These are phyloP conservation scores for Trichoderma gracile DNA, from an alignment of 2,329 filamentous ascomycete species.

Conservation along the genomic window DNA sequence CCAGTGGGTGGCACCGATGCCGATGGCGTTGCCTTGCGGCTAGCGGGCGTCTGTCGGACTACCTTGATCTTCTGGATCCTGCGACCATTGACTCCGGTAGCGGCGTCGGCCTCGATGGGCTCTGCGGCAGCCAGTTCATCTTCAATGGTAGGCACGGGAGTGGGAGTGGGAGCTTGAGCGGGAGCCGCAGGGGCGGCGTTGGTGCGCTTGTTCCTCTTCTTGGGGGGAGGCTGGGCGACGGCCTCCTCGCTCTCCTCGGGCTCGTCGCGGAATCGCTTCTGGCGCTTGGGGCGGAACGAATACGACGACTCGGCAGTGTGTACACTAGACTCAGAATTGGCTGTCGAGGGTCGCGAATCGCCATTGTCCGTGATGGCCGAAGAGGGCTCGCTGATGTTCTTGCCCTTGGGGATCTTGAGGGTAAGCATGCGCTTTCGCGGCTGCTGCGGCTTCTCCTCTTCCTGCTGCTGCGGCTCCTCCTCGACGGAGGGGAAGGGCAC, in stretches of 20 bases:
- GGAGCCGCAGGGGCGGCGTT: conserved; percentile 18
- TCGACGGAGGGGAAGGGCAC: conserved; percentile 34
- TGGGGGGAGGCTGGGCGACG: conserved; percentile 40
- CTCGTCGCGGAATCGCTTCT: conserved; percentile 55
- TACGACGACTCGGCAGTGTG: conserved; percentile 54
- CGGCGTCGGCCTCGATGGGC: conserved; percentile 27
- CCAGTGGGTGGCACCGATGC: conserved; percentile 27
- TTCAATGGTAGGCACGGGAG: not conserved
- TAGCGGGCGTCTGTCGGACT: conserved; percentile 35
- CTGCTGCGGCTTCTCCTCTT: conserved; percentile 35
- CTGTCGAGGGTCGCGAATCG: conserved; percentile 53
- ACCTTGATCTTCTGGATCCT: conserved; percentile 45
- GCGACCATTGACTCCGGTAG: conserved; percentile 31
- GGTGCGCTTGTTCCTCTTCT: conserved; percentile 42
- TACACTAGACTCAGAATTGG: conserved; percentile 53
- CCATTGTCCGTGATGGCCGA: conserved; percentile 44
- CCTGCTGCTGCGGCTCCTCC: conserved; percentile 29
- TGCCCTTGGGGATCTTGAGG: conserved; percentile 45
- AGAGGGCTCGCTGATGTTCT: conserved; percentile 43
- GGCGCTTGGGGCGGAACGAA: conserved; percentile 56
- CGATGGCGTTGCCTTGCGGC: conserved; percentile 37
- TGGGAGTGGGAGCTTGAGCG: too few relatives aligned
- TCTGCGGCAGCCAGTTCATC: conserved; percentile 20
- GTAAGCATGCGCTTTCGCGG: conserved; percentile 36
- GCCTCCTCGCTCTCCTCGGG: conserved; percentile 45